Evolutionary conservation across 441 rosid genomes (phyloP).

Genomic region (Pelargonium citronellum): DNA sequence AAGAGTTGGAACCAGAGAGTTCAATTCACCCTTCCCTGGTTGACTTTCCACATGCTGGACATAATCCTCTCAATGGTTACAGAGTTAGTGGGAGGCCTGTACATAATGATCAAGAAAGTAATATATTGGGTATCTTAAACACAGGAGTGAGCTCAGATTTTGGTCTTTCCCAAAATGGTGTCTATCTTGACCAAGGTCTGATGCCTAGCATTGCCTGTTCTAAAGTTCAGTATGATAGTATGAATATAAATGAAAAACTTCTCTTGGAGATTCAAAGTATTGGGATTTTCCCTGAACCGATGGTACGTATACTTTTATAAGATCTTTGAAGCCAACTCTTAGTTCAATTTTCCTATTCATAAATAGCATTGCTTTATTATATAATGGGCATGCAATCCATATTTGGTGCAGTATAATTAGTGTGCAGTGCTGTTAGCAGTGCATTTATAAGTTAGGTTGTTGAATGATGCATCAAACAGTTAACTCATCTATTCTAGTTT

Average conservation of each 20-base stretch:
- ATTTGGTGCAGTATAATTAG: background rate
- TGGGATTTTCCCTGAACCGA: conserved; percentile 64
- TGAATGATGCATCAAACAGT: conserved; percentile 7
- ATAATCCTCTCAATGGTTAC: conserved; percentile 44
- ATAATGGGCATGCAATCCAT: background rate
- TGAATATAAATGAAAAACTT: conserved; percentile 65
- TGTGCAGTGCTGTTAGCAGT: conserved; percentile 7
- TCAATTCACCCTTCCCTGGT: conserved; percentile 34
- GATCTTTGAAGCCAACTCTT: background rate
- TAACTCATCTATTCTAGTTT: background rate
- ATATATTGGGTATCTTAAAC: conserved; percentile 31
- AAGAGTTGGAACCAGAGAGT: conserved; percentile 53
- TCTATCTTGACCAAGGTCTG: conserved; percentile 32
- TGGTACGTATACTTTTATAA: background rate
- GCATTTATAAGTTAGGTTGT: background rate
- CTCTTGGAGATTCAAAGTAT: conserved; percentile 71
- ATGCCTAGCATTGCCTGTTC: conserved; percentile 37
- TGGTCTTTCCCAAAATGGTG: conserved; percentile 39
- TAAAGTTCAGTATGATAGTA: conserved; percentile 50
- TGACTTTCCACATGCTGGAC: conserved; percentile 34
- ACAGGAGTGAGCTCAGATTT: conserved; percentile 36
- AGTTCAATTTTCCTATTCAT: background rate
- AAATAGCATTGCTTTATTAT: background rate
- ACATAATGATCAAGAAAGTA: conserved; percentile 41
- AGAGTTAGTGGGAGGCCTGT: conserved; percentile 43